These are phyloP conservation scores for Syzygium grande DNA, from an alignment of 345 rosid species.

Conservation along the genomic window DNA sequence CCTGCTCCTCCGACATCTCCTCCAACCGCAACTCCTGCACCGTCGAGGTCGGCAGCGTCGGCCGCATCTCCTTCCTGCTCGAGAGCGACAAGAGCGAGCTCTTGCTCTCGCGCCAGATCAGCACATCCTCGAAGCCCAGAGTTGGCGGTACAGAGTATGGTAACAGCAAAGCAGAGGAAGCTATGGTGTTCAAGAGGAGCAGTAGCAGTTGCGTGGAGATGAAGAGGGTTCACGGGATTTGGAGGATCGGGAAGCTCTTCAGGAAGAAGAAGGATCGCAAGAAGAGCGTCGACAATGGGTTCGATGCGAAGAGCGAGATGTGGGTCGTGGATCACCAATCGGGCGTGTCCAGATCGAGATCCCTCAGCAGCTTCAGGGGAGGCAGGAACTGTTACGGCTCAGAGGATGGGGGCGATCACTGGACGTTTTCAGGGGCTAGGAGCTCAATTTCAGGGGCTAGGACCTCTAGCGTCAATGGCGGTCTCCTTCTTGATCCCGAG, in stretches of 20 bases:
- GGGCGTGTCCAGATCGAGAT: conserved; percentile 84
- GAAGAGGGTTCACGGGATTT: conserved; percentile 65
- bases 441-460: conserved; percentile 74
- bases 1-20: conserved; percentile 61
- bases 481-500: conserved; percentile 54
- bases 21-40: conserved; percentile 52
- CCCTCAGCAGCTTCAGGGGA: conserved; percentile 80
- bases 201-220: conserved; percentile 88
- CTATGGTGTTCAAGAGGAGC: conserved; percentile 63
- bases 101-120: conserved; percentile 3
- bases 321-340: conserved; percentile 68
- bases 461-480: conserved; percentile 72
- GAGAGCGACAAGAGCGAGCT: conserved; percentile 48
- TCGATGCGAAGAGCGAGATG: conserved; percentile 50
- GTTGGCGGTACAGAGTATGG: background rate
- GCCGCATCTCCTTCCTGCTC: conserved; percentile 78
- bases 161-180: conserved; percentile 33
- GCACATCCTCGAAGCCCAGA: conserved; percentile 22
- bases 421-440: conserved; percentile 31
- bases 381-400: conserved; percentile 50
- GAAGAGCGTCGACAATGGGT: conserved; percentile 12
- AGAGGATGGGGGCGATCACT: conserved; percentile 43
- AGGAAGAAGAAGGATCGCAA: conserved; percentile 49
- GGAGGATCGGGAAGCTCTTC: conserved; percentile 69
- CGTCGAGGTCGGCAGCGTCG: conserved; percentile 60